phyloP scores from a whole-genome alignment of 306 rosid species.

The Lithocarpus polystachyus region DNA sequence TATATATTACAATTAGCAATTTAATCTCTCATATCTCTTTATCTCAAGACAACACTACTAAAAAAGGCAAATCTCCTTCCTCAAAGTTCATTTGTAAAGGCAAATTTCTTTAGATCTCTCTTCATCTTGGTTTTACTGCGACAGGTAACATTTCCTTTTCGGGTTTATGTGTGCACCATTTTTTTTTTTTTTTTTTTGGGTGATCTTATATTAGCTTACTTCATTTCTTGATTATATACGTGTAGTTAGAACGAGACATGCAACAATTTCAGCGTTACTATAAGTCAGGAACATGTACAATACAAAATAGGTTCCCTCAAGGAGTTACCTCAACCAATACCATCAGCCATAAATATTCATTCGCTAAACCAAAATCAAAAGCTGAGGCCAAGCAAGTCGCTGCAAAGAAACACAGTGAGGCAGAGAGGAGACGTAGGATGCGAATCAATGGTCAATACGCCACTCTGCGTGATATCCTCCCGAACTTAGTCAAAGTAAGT shows the following conservation, averaged over 20 bases:
- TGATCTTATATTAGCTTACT: no score
- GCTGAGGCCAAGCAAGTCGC: constrained; percentile 42
- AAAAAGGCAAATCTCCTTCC: background rate
- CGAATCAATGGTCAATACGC: constrained; percentile 69
- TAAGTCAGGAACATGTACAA: constrained; percentile 19
- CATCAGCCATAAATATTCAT: constrained; percentile 24
- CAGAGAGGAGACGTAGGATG: constrained; percentile 69
- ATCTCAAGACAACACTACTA: background rate
- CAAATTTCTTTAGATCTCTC: constrained; percentile 1
- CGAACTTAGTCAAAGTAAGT: constrained; percentile 53
- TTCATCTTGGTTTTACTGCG: constrained; percentile 31
- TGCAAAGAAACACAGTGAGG: constrained; percentile 68
- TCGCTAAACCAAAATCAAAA: constrained; percentile 45
- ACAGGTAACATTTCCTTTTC: constrained; percentile 25
- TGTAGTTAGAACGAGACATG: constrained; percentile 37
- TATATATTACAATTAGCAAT: background rate
- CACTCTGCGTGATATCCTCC: constrained; percentile 53
- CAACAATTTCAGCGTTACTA: constrained; percentile 37
- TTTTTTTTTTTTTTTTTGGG: constrained; percentile 7
- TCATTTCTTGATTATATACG: constrained; percentile 4
- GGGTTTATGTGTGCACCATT: background rate
- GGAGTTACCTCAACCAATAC: constrained; percentile 18
- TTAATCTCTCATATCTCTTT: background rate
- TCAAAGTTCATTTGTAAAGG: background rate
- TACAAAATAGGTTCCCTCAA: constrained; percentile 26